Evolutionary conservation across 192 early-diverging fungal genomes (phyloP).

Genomic region (Backusella macrospora): DNA sequence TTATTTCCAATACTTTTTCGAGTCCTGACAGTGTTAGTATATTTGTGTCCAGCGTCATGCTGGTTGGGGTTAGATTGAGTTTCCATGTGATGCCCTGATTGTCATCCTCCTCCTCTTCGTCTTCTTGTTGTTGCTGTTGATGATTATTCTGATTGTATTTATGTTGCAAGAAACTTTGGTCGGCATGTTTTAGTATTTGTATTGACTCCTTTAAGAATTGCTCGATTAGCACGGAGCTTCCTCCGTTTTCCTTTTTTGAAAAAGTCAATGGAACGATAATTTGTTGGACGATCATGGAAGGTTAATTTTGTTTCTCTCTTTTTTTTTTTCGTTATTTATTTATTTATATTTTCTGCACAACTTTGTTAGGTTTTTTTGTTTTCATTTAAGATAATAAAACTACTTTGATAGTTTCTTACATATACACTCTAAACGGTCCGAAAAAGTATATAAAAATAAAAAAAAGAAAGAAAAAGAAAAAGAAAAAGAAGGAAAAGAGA

Average conservation of each 20-base stretch:
- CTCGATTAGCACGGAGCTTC: conserved; percentile 3
- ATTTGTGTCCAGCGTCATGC: conserved; percentile 43
- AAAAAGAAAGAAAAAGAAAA: background rate
- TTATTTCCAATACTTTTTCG: conserved; percentile 41
- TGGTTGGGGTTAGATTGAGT: conserved; percentile 34
- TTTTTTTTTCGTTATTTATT: background rate
- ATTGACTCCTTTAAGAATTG: conserved; percentile 15
- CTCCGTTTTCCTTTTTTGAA: conserved; percentile 12
- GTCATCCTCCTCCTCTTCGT: conserved; percentile 17
- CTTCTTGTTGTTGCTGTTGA: background rate
- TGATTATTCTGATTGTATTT: background rate
- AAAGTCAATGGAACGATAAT: background rate
- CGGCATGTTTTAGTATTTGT: background rate
- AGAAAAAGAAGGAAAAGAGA: background rate
- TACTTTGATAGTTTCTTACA: background rate
- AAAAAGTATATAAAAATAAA: background rate
- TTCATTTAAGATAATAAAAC: background rate
- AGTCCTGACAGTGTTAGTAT: conserved; percentile 36
- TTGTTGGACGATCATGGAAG: conserved; percentile 14
- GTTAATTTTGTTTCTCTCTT: background rate
- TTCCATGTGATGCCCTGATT: conserved; percentile 41
- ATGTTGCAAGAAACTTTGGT: background rate
- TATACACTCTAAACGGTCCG: background rate
- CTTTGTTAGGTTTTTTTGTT: background rate
- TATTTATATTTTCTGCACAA: background rate